Evolutionary conservation across 148 eudicot species (phyloP), one percentile per base, ranked within the genome.

Genomic region (Vaccinium myrtillus): DNA sequence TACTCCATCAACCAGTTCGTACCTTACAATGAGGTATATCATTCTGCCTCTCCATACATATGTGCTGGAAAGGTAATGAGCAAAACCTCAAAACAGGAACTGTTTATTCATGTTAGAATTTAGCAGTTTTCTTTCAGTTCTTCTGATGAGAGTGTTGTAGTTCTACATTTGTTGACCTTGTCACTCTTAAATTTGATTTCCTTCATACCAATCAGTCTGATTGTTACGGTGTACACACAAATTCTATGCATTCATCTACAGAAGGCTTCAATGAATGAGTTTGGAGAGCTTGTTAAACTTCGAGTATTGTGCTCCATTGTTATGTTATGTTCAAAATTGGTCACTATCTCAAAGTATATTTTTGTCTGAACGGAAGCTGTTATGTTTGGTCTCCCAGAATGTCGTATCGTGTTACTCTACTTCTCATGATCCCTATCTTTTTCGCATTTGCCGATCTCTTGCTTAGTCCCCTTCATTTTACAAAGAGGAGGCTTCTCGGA

Each of bases 241-340:
- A 90, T 96, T 88, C 88, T 96, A 70, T 96, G 97, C 90, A 88
- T 94, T 88, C 95, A 96, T 83, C 89, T 96, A 50, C 98, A 96
- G 84, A 95, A 98, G 69, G 95, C 87, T 88, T 94, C 98, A 70
- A 56, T 90, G 77, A 92, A 94, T 86, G 63, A 85, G 78, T 91
- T 89, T 83, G 99, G 98, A 71, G 97, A 96, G 84, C 85, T 86
- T 27, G 83, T 91, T 76, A 96, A 96, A 88, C 87, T 92, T 86
- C 90, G 87, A 97, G 99, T 96, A 93, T 77, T 67, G 25, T 83
- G 30, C 15, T 32, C 75, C 69, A 63, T 73, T 19, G 32, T 2
- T 59, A 8, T 36, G 55, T 30, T 11, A 48, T 43, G 39, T 23
- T 30, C 23, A 51, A 39, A 73, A 74, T 18, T 75, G 12, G 51